Conservation (phyloP, 2,329 filamentous ascomycete species). For the Botrytis galanthina region DNA sequence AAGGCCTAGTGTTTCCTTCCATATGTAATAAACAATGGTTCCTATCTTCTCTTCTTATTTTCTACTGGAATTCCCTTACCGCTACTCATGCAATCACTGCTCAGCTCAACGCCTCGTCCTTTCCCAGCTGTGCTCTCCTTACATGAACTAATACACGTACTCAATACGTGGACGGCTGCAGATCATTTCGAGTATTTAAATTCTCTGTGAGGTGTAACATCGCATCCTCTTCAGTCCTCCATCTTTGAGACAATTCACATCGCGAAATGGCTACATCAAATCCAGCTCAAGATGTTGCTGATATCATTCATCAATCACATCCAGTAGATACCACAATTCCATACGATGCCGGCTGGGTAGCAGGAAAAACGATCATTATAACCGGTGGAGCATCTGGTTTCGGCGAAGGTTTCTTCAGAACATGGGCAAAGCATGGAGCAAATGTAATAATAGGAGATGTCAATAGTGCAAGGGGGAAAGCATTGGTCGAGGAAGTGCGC, state of each 20-base stretch:
- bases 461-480: slow-evolving; percentile 52
- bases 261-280: slow-evolving; percentile 1
- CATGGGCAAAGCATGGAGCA: slow-evolving; percentile 56
- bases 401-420: slow-evolving; percentile 52
- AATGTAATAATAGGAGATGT: slow-evolving; percentile 64
- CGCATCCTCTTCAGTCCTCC: background rate
- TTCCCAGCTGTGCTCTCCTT: background rate
- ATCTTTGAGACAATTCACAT: background rate
- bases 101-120: background rate
- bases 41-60: background rate
- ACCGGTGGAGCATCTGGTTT: slow-evolving; percentile 64
- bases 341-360: slow-evolving; percentile 47
- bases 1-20: background rate
- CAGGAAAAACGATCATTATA: slow-evolving; percentile 58
- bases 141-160: background rate
- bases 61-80: background rate
- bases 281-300: slow-evolving; percentile 24
- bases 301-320: slow-evolving; percentile 30
- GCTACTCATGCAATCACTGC: background rate
- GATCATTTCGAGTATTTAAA: background rate
- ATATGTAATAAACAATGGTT: background rate
- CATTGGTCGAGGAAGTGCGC: slow-evolving; percentile 53
- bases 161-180: background rate
- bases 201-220: background rate
- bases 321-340: slow-evolving; percentile 47